Base-by-base conservation (phyloP, 768 basidiomycete genomes). In the Kwoniella sp. region DNA sequence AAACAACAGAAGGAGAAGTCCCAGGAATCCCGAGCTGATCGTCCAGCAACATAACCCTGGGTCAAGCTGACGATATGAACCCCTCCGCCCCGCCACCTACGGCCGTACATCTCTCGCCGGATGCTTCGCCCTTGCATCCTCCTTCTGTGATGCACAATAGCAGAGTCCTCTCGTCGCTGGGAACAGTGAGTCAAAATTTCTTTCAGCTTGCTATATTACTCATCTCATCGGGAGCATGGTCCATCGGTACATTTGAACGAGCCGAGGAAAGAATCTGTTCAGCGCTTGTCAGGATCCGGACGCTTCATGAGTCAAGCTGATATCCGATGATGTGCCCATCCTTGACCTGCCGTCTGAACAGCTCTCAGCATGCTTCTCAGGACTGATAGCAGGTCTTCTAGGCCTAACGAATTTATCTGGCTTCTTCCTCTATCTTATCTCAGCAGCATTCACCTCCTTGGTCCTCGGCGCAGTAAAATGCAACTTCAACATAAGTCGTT, bases 341-440 rank as follows among this genome's bases (percentile, higher is more conserved):
- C n/a, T n/a, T n/a, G n/a, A n/a, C n/a, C n/a, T n/a, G n/a, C n/a
- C n/a, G n/a, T n/a, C 48, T 8, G 7, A n/a, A 40, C 55, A 77
- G 76, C 78, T 92, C 40, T 86, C 90, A 9, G 83, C 91, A 9
- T 91, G 89, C 80, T 90, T 92, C 73, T 86, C 91, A 21, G 93
- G 93, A 44, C 89, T 91, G 0, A 87, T 88, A 1, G 90, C 92
- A 0, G 93, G 93, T 27, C 88, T 93, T 63, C 86, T 96, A 10
- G 93, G 93, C 22, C 85, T 95, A 24, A 86, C 90, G 73, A 94
- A 93, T 80, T 86, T 86, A 83, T 82, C 83, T 51, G 93, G 93
- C 22, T 94, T 95, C 78, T 83, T 85, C 30, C 81, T 94, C 67
- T 93, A 96, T 82, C 74, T 87, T 58, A 71, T 82, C 24, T 85